These are phyloP conservation scores for Septoria petroselini DNA, from an alignment of 2,329 filamentous ascomycete species.

Conservation along the genomic window DNA sequence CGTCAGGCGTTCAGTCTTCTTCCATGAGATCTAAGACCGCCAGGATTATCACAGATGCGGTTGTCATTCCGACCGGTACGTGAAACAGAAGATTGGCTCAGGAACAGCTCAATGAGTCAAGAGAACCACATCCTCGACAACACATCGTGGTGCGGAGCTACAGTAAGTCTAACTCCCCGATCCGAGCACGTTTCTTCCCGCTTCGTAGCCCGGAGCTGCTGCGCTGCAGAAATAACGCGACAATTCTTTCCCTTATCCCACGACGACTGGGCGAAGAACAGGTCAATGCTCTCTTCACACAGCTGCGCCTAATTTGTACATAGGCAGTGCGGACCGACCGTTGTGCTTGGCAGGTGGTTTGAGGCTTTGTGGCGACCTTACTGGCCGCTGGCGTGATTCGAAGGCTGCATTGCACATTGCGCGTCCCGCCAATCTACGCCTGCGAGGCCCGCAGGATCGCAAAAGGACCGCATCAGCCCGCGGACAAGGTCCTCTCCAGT, in stretches of 20 bases:
- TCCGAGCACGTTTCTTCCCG: background rate
- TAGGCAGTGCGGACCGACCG: background rate
- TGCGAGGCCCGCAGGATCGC: background rate
- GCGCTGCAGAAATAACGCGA: background rate
- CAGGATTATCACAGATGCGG: no score
- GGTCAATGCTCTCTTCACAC: background rate
- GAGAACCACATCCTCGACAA: conserved; percentile 6
- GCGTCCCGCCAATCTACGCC: background rate
- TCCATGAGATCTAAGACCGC: no score
- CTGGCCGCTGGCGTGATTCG: background rate
- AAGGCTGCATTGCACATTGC: background rate
- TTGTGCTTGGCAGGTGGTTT: background rate
- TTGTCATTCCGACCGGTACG: no score
- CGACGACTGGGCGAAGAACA: background rate
- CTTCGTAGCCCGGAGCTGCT: background rate
- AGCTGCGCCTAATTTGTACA: background rate
- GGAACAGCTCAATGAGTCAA: background rate
- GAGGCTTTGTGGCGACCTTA: background rate
- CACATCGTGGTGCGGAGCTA: background rate
- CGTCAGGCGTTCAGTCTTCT: no score
- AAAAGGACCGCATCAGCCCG: conserved; percentile 16
- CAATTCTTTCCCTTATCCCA: background rate
- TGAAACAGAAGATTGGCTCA: background rate
- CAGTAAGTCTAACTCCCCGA: no score
- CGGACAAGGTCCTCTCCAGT: conserved; percentile 1